Percentiles rank a stretch among this genome's conserved stretches.
phyloP scores from a whole-genome alignment of 2,329 filamentous ascomycete genomes.

The Trichoderma atrobrunneum region DNA sequence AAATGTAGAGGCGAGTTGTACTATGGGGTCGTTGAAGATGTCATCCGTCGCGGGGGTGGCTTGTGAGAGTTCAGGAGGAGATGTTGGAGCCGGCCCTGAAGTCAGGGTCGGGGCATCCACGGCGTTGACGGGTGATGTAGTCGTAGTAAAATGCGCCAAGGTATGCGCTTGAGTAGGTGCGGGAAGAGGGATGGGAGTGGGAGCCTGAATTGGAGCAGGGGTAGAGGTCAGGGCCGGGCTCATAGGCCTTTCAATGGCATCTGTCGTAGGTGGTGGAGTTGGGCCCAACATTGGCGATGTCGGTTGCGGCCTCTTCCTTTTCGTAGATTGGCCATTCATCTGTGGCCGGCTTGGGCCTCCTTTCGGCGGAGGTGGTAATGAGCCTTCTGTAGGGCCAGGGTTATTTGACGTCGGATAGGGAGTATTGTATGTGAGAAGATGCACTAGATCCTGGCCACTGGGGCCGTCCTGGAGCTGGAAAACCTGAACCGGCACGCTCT shows the following conservation, averaged over 20 bases:
- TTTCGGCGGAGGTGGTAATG: conserved; percentile 28
- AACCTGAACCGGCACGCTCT: conserved; percentile 44
- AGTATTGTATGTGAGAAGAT: conserved; percentile 33
- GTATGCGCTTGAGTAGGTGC: conserved; percentile 1
- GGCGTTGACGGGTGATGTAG: neutral
- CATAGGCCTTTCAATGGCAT: conserved; percentile 33
- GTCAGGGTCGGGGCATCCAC: neutral
- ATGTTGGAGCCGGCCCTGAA: conserved; percentile 13
- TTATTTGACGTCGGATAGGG: conserved; percentile 23
- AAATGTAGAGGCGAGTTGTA: conserved; percentile 18
- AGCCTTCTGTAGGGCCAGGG: conserved; percentile 23
- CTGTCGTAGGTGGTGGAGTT: conserved; percentile 41
- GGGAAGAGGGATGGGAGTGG: conserved; percentile 4
- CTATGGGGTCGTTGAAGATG: conserved; percentile 11
- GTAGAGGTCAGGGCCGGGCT: conserved; percentile 26
- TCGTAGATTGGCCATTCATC: conserved; percentile 18
- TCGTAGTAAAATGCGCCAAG: neutral
- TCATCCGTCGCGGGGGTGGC: conserved; percentile 13
- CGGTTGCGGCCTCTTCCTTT: conserved; percentile 23
- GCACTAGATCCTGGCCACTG: conserved; percentile 35
- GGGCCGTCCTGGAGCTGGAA: conserved; percentile 40
- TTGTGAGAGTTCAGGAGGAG: conserved; percentile 20
- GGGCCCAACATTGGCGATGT: conserved; percentile 30
- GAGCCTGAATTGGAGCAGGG: neutral
- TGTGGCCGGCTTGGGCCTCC: conserved; percentile 22